These are phyloP conservation scores for Aspergillus sp. DNA, from an alignment of 2,329 filamentous ascomycete genomes.

Conservation along the genomic window DNA sequence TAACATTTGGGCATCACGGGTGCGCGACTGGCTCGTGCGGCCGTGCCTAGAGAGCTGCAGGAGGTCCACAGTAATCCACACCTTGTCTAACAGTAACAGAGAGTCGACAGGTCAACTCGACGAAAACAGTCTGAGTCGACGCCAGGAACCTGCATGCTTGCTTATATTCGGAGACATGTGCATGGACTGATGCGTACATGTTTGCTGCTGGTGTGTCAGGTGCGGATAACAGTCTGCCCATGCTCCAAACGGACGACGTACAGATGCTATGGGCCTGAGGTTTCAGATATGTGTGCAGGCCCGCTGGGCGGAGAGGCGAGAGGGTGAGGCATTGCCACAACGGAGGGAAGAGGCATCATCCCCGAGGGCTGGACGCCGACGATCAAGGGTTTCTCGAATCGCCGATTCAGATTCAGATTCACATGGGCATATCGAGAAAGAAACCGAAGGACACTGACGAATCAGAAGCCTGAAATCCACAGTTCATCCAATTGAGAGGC, in stretches of 20 bases:
- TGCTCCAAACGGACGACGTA: not conserved
- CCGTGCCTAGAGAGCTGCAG: slow-evolving; percentile 1
- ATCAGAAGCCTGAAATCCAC: slow-evolving; percentile 1
- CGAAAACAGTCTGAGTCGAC: not conserved
- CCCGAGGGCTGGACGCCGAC: not conserved
- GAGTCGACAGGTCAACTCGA: slow-evolving; percentile 5
- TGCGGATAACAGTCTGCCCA: not conserved
- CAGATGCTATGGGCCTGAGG: not conserved
- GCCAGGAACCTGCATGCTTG: not conserved
- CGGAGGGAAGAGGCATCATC: not conserved
- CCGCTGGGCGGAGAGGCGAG: not conserved
- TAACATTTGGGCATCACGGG: not conserved
- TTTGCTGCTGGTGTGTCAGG: not conserved
- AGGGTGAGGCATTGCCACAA: not conserved
- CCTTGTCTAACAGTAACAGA: not conserved
- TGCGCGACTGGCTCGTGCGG: slow-evolving; percentile 6
- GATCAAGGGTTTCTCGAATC: not conserved
- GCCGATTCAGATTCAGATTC: not conserved
- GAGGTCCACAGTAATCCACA: slow-evolving; percentile 7
- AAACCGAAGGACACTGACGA: not conserved
- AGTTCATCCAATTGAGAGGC: not conserved
- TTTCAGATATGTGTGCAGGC: not conserved
- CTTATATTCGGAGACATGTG: not conserved
- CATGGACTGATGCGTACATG: not conserved
- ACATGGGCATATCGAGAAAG: not conserved